Conservation (phyloP, 805 yeast species). For the Starmerella asiatica region DNA sequence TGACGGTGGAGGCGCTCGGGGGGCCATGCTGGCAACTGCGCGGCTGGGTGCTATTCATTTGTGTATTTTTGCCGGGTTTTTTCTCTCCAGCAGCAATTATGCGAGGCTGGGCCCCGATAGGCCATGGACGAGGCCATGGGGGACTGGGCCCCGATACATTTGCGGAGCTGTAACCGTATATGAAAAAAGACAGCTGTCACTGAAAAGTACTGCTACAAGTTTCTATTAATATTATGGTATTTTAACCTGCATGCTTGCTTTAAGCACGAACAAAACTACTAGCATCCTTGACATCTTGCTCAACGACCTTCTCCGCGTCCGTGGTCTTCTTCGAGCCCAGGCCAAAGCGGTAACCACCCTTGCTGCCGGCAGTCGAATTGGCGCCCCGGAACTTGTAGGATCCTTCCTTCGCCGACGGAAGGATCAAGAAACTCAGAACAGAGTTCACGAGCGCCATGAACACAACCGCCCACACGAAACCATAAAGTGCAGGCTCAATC, state of each 20-base stretch:
- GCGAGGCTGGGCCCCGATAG: too few species aligned
- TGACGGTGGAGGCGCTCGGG: slow-evolving; percentile 94
- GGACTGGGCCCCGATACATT: too few species aligned
- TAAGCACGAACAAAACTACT: slow-evolving; percentile 22
- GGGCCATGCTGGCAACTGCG: slow-evolving; percentile 84
- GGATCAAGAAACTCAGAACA: slow-evolving; percentile 37
- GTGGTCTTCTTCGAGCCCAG: slow-evolving; percentile 19
- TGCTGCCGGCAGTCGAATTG: slow-evolving; percentile 57
- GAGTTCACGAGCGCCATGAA: slow-evolving; percentile 24
- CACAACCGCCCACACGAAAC: slow-evolving; percentile 49
- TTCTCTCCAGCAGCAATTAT: too few species aligned
- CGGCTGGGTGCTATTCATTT: slow-evolving; percentile 95
- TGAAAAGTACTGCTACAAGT: too few species aligned
- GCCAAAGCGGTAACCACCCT: slow-evolving; percentile 22
- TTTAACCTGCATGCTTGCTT: neutral
- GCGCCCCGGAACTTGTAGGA: slow-evolving; percentile 75
- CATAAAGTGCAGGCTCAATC: slow-evolving; percentile 33
- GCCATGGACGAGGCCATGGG: too few species aligned
- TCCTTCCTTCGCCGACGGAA: slow-evolving; percentile 75
- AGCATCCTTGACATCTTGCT: slow-evolving; percentile 19
- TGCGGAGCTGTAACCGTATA: too few species aligned
- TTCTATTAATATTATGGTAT: too few species aligned
- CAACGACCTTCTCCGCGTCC: slow-evolving; percentile 7
- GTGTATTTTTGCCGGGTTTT: slow-evolving; percentile 92
- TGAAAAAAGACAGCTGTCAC: too few species aligned